These are phyloP conservation scores for Macrolepiota dolichaula DNA, from an alignment of 768 basidiomycete species.

Conservation along the genomic window DNA sequence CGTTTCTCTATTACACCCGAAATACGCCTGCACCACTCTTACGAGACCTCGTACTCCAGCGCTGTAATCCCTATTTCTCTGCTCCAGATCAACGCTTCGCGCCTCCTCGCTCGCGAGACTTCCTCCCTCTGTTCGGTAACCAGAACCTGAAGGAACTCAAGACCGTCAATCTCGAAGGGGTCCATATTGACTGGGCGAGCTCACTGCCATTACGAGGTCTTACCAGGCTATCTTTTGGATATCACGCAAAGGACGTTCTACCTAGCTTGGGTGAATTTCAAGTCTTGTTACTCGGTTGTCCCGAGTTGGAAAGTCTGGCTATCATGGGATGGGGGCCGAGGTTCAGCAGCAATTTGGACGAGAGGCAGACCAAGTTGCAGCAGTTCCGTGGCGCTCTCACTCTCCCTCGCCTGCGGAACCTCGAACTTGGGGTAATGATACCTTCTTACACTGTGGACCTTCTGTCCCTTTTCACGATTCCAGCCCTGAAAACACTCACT, in stretches of 20 bases:
- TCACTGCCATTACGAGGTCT: slow-evolving; percentile 38
- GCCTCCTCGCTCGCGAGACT: slow-evolving; percentile 35
- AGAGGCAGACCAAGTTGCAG: neutral
- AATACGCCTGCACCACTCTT: slow-evolving; percentile 32
- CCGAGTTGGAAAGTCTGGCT: slow-evolving; percentile 36
- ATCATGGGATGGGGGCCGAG: slow-evolving; percentile 55
- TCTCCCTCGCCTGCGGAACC: slow-evolving; percentile 31
- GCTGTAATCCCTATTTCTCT: slow-evolving; percentile 60
- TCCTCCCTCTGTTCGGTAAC: slow-evolving; percentile 46
- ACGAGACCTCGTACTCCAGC: slow-evolving; percentile 39
- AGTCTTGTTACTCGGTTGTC: slow-evolving; percentile 38
- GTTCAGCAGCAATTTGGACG: slow-evolving; percentile 16
- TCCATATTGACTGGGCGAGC: slow-evolving; percentile 52
- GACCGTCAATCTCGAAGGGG: slow-evolving; percentile 47
- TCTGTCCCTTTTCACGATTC: slow-evolving; percentile 26
- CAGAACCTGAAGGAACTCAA: slow-evolving; percentile 24
- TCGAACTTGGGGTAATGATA: slow-evolving; percentile 34
- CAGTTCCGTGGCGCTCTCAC: slow-evolving; percentile 18
- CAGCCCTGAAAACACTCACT: slow-evolving; percentile 31
- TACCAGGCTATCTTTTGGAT: slow-evolving; percentile 47
- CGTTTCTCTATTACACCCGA: slow-evolving; percentile 42
- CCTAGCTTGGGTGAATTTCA: slow-evolving; percentile 46
- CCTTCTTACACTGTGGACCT: slow-evolving; percentile 21
- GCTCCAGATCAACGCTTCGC: slow-evolving; percentile 39
- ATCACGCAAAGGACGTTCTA: slow-evolving; percentile 54